Percentiles rank a stretch among this genome's conserved stretches.
These are phyloP conservation scores for Trichomonas tenax DNA, from an alignment of 208 protist species.

Conservation along the genomic window DNA sequence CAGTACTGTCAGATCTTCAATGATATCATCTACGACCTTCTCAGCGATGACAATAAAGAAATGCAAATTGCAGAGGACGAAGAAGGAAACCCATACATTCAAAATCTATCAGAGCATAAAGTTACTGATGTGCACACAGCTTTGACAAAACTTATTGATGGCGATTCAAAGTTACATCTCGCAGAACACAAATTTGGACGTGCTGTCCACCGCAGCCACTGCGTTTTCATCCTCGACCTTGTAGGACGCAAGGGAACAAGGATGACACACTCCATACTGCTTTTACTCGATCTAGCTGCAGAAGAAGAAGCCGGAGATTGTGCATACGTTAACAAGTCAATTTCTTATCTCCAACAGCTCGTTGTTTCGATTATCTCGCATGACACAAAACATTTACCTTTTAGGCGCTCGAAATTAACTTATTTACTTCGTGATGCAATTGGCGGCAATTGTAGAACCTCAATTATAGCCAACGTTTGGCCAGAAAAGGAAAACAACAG, in stretches of 20 bases:
- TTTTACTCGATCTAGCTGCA: background rate
- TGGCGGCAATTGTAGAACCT: background rate
- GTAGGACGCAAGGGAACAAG: background rate
- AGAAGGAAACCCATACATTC: background rate
- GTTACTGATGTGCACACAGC: background rate
- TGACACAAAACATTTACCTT: slow-evolving; percentile 5
- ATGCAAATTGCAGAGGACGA: slow-evolving; percentile 22
- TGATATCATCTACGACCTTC: slow-evolving; percentile 11
- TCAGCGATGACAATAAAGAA: background rate
- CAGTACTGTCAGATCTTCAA: slow-evolving; percentile 19
- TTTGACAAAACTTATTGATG: background rate
- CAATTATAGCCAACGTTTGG: background rate
- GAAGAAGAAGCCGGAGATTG: background rate
- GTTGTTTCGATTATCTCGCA: background rate
- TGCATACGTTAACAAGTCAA: slow-evolving; percentile 8
- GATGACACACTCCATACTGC: background rate
- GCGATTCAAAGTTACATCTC: slow-evolving; percentile 9
- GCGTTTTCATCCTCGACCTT: background rate
- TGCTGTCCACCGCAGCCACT: background rate
- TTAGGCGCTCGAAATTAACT: background rate
- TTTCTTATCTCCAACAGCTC: background rate
- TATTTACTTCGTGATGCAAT: slow-evolving; percentile 18
- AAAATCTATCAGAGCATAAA: background rate
- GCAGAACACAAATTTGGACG: background rate
- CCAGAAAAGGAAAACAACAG: background rate